Evolutionary conservation across 106 monocot species (phyloP).

Genomic region (Dendrobium huoshanense): DNA sequence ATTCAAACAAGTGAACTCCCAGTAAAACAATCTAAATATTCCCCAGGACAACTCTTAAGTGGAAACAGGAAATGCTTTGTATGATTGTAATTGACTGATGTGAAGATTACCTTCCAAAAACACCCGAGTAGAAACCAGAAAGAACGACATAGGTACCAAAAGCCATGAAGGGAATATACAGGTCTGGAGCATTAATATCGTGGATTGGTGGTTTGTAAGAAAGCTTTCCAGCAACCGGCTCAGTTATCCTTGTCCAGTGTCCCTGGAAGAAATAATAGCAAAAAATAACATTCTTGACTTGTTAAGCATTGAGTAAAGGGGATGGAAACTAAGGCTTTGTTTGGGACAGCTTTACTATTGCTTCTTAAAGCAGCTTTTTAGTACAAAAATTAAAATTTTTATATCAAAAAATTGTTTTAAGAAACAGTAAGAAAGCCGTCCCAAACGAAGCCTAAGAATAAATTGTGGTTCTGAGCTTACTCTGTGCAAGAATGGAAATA

Average conservation of each 20-base stretch:
- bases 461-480: slow-evolving; percentile 6
- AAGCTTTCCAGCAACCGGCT: slow-evolving; percentile 35
- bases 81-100: too few relatives aligned
- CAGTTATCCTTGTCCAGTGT: slow-evolving; percentile 51
- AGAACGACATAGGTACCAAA: slow-evolving; percentile 40
- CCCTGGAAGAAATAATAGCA: slow-evolving; percentile 20
- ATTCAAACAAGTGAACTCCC: too few relatives aligned
- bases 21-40: too few relatives aligned
- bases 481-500: slow-evolving; percentile 46
- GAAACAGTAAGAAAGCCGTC: too few relatives aligned
- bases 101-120: too few relatives aligned
- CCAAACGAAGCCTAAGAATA: too few relatives aligned
- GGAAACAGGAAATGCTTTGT: too few relatives aligned
- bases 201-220: slow-evolving; percentile 40
- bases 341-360: neutral
- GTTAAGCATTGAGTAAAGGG: neutral
- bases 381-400: too few relatives aligned
- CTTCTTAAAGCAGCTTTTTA: too few relatives aligned
- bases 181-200: slow-evolving; percentile 47
- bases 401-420: too few relatives aligned
- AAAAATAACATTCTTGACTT: neutral
- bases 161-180: slow-evolving; percentile 44
- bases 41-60: too few relatives aligned
- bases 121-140: slow-evolving; percentile 32
- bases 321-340: neutral